Percentiles rank a stretch among this genome's conserved stretches.
Evolutionary conservation across 78 protist genomes (phyloP).

Genomic region (Reticulomyxa filosa): DNA sequence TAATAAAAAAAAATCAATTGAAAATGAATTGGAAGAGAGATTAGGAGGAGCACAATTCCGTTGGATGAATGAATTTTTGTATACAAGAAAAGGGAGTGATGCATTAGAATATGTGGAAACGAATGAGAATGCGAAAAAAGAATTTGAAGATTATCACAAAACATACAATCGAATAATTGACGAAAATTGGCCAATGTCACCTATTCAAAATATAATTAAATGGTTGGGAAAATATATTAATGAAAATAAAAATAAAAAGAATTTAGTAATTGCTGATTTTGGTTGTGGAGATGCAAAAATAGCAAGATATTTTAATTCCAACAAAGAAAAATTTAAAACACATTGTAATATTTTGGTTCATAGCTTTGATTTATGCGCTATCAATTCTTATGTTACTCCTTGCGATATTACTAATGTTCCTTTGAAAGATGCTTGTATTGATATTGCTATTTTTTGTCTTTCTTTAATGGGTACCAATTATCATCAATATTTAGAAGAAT

Average conservation of each 20-base stretch:
- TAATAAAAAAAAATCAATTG: too few relatives aligned
- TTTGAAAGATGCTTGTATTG: not conserved
- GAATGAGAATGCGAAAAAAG: too few relatives aligned
- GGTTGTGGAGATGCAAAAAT: slow-evolving; percentile 11
- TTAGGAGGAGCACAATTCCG: not conserved
- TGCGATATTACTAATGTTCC: slow-evolving; percentile 17
- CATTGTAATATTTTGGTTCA: not conserved
- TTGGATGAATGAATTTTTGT: slow-evolving; percentile 8
- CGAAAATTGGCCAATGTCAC: too few relatives aligned
- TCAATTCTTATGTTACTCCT: not conserved
- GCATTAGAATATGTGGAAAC: not conserved
- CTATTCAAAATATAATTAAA: too few relatives aligned
- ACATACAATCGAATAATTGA: too few relatives aligned
- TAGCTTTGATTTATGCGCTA: not conserved
- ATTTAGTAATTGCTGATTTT: slow-evolving; percentile 8
- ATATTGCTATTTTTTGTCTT: slow-evolving; percentile 10
- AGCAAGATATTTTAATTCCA: not conserved
- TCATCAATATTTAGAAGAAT: too few relatives aligned
- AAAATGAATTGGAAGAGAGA: too few relatives aligned
- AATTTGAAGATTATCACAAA: too few relatives aligned
- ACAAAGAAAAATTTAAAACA: not conserved
- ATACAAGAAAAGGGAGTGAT: slow-evolving; percentile 3
- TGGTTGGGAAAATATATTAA: too few relatives aligned
- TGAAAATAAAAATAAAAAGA: too few relatives aligned
- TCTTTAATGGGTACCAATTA: slow-evolving; percentile 14